Conservation (phyloP, 495 filamentous ascomycete genomes). For the Aspergillus ostianus region DNA sequence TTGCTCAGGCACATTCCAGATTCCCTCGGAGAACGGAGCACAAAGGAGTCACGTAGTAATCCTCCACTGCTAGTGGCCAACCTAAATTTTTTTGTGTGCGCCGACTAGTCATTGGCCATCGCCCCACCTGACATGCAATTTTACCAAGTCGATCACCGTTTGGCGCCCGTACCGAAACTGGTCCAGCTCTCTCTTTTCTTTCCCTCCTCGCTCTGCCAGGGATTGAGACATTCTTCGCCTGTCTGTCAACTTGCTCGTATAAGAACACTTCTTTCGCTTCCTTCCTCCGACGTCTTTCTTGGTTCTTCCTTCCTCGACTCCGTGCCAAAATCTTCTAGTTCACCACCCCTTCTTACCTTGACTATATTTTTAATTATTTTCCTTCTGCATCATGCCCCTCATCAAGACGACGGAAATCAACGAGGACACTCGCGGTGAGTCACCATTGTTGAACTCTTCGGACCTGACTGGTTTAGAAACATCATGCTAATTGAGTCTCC, state of each 20-base stretch:
- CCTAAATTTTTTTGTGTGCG: conserved; percentile 14
- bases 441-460: neutral
- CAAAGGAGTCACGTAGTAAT: neutral
- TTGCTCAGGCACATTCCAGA: no score
- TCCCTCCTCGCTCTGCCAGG: neutral
- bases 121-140: conserved; percentile 19
- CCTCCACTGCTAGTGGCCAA: neutral
- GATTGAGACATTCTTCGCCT: neutral
- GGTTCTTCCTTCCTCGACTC: neutral
- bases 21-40: no score
- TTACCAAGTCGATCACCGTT: conserved; percentile 14
- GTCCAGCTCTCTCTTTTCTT: neutral
- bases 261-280: neutral
- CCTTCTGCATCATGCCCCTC: conserved; percentile 44
- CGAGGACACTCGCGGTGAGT: conserved; percentile 55
- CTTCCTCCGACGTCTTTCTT: neutral
- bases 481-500: conserved; percentile 10
- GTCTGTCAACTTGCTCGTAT: neutral
- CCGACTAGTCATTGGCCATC: conserved; percentile 3
- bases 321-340: neutral
- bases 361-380: neutral
- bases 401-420: conserved; percentile 47
- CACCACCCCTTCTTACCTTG: neutral
- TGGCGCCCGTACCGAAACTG: neutral
- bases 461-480: neutral